These are phyloP conservation scores for Mycena alexandri DNA, from an alignment of 768 basidiomycete species.

Conservation along the genomic window DNA sequence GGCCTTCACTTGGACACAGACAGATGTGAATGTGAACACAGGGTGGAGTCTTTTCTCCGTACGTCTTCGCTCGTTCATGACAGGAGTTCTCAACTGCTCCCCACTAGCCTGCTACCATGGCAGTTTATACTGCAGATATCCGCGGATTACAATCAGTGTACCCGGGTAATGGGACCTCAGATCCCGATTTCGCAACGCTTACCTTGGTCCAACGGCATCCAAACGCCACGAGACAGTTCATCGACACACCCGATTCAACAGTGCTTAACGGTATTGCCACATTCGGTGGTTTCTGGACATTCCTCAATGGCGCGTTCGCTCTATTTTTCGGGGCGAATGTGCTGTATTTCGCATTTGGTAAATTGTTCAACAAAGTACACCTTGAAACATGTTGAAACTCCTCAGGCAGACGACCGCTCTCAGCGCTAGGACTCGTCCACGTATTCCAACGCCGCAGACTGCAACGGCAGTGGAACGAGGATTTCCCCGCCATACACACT, in stretches of 20 bases:
- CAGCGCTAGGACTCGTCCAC: constrained; percentile 9
- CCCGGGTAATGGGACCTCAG: not conserved
- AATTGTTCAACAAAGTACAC: too few relatives aligned
- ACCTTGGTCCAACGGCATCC: constrained; percentile 1
- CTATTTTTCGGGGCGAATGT: constrained; percentile 17
- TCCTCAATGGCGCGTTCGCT: constrained; percentile 14
- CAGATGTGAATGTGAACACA: too few relatives aligned
- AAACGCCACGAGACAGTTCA: not conserved
- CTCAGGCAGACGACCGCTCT: not conserved
- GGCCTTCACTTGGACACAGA: too few relatives aligned
- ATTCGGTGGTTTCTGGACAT: too few relatives aligned
- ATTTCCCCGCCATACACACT: constrained; percentile 3
- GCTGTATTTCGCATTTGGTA: constrained; percentile 12
- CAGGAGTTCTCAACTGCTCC: too few relatives aligned
- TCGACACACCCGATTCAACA: not conserved
- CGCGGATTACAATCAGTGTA: not conserved
- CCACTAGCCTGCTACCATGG: not conserved
- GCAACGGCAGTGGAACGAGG: constrained; percentile 6
- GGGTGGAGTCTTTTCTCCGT: not conserved
- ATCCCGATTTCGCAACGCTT: not conserved
- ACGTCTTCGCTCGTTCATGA: not conserved
- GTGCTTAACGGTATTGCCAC: not conserved
- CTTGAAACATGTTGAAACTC: not conserved
- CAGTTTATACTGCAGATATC: not conserved
- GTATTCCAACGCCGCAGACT: constrained; percentile 2